These are phyloP conservation scores for Malus hybrid DNA, from an alignment of 331 rosid species.

Conservation along the genomic window DNA sequence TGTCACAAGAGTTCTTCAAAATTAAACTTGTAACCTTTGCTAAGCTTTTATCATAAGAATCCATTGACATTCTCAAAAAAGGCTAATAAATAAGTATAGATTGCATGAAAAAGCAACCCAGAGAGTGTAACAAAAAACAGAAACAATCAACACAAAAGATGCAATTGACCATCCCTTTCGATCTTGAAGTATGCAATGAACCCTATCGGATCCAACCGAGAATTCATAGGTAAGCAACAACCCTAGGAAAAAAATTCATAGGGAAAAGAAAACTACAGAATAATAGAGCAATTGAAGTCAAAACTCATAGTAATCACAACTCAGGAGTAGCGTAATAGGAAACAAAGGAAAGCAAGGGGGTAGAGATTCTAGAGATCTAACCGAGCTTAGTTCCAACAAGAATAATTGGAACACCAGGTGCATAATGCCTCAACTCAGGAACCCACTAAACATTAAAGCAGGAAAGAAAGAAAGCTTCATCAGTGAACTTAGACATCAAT, in stretches of 20 bases:
- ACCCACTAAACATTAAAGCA: slow-evolving; percentile 55
- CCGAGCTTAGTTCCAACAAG: slow-evolving; percentile 98
- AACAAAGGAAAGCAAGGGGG: slow-evolving; percentile 7
- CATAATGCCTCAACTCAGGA: slow-evolving; percentile 96
- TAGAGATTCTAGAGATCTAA: slow-evolving; percentile 35
- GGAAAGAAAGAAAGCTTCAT: background rate
- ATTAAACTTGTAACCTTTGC: background rate
- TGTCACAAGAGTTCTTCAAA: background rate
- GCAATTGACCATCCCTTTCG: background rate
- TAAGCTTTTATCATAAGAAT: background rate
- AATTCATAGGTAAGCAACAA: background rate
- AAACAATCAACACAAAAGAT: background rate
- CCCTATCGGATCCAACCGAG: background rate
- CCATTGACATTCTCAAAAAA: background rate
- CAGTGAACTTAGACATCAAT: background rate
- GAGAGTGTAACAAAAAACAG: background rate
- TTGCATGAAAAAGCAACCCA: background rate
- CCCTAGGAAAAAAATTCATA: background rate
- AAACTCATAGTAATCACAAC: background rate
- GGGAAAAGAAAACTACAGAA: background rate
- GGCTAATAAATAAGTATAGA: background rate
- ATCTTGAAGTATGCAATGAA: background rate
- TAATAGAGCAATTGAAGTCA: background rate
- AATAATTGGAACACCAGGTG: slow-evolving; percentile 93
- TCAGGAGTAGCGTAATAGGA: background rate